phyloP scores from a whole-genome alignment of 2,329 filamentous ascomycete species.

The Ascochyta pisi region DNA sequence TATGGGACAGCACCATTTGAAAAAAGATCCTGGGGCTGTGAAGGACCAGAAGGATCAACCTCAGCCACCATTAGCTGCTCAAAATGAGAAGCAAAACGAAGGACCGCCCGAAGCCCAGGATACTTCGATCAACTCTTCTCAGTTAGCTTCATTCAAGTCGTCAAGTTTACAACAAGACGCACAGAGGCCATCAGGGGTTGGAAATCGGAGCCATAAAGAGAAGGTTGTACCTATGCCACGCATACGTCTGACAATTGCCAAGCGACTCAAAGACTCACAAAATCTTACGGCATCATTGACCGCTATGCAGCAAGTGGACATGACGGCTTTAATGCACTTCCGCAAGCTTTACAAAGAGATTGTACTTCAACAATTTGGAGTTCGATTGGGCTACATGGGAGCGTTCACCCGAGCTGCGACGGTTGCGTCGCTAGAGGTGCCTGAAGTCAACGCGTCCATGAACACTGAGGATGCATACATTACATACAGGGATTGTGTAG shows the following conservation, averaged over 20 bases:
- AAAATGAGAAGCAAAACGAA: too few relatives aligned
- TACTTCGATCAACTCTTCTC: too few relatives aligned
- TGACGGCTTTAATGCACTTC: not conserved
- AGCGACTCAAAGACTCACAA: not conserved
- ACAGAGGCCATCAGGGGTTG: too few relatives aligned
- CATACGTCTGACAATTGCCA: not conserved
- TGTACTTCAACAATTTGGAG: not conserved
- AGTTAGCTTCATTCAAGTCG: too few relatives aligned
- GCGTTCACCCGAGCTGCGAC: not conserved
- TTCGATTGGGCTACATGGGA: not conserved
- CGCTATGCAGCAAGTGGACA: not conserved
- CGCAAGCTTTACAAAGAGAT: not conserved
- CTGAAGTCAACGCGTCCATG: not conserved
- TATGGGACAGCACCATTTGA: too few relatives aligned
- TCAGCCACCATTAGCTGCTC: too few relatives aligned
- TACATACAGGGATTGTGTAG: not conserved
- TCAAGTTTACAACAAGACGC: too few relatives aligned
- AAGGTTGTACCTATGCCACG: not conserved
- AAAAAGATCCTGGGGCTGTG: too few relatives aligned
- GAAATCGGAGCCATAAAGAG: too few relatives aligned
- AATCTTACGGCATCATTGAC: not conserved
- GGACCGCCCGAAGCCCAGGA: too few relatives aligned
- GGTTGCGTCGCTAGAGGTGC: not conserved
- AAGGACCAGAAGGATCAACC: too few relatives aligned
- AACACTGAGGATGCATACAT: not conserved